phyloP scores from a whole-genome alignment of 2,329 filamentous ascomycete genomes.

The Phaeosphaeria sp. region DNA sequence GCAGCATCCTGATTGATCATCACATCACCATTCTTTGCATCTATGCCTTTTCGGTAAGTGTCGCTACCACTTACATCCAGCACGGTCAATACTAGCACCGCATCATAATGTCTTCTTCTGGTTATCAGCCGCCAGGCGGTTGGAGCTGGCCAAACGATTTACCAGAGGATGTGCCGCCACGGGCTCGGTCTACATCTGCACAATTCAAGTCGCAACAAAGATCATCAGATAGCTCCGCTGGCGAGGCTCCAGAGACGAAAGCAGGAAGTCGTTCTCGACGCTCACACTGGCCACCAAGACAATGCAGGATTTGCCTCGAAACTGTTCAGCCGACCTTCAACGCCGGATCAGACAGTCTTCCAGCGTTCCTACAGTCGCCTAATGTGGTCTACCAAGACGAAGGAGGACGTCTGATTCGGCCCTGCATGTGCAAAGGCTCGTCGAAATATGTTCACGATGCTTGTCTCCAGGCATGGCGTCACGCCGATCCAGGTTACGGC shows the following conservation, averaged over 20 bases:
- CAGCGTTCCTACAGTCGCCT: slow-evolving; percentile 64
- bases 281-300: slow-evolving; percentile 71
- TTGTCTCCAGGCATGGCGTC: slow-evolving; percentile 84
- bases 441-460: slow-evolving; percentile 94
- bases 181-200: slow-evolving; percentile 14
- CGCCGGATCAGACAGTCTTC: slow-evolving; percentile 60
- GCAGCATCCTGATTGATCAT: slow-evolving; percentile 25
- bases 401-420: slow-evolving; percentile 79
- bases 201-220: slow-evolving; percentile 23
- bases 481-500: slow-evolving; percentile 69
- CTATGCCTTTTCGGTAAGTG: slow-evolving; percentile 34
- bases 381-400: slow-evolving; percentile 75
- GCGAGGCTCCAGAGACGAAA: slow-evolving; percentile 16
- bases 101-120: slow-evolving; percentile 50
- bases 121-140: slow-evolving; percentile 47
- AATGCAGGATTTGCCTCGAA: slow-evolving; percentile 91
- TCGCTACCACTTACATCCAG: slow-evolving; percentile 22
- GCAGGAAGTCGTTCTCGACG: slow-evolving; percentile 29
- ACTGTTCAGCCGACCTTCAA: slow-evolving; percentile 68
- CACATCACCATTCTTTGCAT: slow-evolving; percentile 22
- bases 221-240: slow-evolving; percentile 22
- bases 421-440: slow-evolving; percentile 92
- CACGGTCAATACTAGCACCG: slow-evolving; percentile 1
- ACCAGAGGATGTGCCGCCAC: slow-evolving; percentile 40
- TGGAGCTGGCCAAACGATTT: slow-evolving; percentile 58